Base-by-base conservation (phyloP, 139 green algal species). In the Diplosphaera chodatii region DNA sequence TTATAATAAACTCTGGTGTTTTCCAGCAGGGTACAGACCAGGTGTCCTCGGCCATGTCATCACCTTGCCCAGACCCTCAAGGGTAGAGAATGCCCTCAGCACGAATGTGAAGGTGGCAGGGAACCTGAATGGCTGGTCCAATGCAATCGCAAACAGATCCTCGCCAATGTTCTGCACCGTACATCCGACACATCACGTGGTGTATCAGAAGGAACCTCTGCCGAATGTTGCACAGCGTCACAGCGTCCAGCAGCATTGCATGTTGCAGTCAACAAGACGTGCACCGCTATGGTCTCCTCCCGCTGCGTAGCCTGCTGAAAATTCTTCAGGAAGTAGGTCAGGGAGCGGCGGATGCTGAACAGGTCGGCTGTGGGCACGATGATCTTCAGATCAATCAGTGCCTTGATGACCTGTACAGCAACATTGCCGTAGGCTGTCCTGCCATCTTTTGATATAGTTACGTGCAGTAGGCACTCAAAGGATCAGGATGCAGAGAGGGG, bases 81-180 rank as follows among this genome's bases (percentile, higher is more conserved):
- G 84, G 1, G 87, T 93, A 55, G 85, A 85, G 82, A 96, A 95
- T 25, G 91, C 91, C 8, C 88, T 73, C 75, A 96, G 85, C 74
- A 95, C 87, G 77, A 96, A 96, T 5, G 90, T 94, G 77, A 96
- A 96, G 63, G 84, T 88, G 40, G 91, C 91, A 37, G 88, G 89
- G 81, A 93, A 93, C 30, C 69, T 69, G 88, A 96, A 96, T 29
- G 91, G 91, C 80, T 90, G 84, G 80, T 96, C 91, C 55, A 91
- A 13, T 0, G 90, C 91, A 27, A 96, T 88, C n/a, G 86, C 72
- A 79, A 96, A 95, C 56, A 96, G 74, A 73, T 96, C 91, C 74
- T 95, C 90, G 1, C 91, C 91, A 66, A 95, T 95, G 34, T 23
- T 25, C 48, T 59, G 48, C 48, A n/a, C n/a, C n/a, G n/a, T n/a